phyloP scores from a whole-genome alignment of 306 rosid genomes.

The Cucurbita pepo region DNA sequence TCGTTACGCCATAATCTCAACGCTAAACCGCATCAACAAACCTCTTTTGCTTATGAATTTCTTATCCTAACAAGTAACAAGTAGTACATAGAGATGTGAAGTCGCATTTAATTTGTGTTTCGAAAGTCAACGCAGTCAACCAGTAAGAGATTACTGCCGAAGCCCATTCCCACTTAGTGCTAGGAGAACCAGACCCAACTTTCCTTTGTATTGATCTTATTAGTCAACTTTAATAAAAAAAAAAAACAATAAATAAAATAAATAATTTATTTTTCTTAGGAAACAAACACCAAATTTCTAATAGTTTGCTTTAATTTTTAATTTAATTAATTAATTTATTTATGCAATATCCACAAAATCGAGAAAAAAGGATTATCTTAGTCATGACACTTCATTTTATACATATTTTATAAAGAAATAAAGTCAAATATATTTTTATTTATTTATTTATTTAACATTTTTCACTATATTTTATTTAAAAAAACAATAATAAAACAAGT shows the following conservation, averaged over 20 bases:
- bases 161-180: background rate
- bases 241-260: too few species aligned
- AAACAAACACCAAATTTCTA: too few species aligned
- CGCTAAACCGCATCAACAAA: too few species aligned
- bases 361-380: too few species aligned
- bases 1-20: too few species aligned
- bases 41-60: too few species aligned
- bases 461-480: too few species aligned
- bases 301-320: too few species aligned
- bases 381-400: background rate
- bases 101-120: background rate
- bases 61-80: background rate
- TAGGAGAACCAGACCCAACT: background rate
- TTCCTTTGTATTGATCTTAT: background rate
- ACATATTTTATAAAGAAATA: background rate
- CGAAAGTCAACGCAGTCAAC: background rate
- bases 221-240: background rate
- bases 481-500: too few species aligned
- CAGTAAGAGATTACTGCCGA: background rate
- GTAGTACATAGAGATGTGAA: background rate
- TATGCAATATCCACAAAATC: background rate
- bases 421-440: background rate
- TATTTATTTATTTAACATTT: too few species aligned
- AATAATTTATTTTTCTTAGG: too few species aligned
- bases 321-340: too few species aligned